phyloP scores from a whole-genome alignment of 148 eudicot species.

The Cornus florida region DNA sequence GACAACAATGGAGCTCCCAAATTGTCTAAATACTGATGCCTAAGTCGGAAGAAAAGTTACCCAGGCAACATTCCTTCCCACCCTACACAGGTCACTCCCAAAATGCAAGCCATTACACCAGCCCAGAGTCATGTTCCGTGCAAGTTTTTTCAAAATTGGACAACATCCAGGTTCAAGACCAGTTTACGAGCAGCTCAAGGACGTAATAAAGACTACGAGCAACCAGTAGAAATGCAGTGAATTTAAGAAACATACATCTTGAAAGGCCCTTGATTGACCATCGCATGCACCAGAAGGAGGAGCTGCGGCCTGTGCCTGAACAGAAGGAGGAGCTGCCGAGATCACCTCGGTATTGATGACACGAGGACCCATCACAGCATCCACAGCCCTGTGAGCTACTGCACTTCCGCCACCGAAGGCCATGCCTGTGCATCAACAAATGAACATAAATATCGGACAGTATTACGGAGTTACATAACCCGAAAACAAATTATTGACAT shows the following conservation, averaged over 20 bases:
- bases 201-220: too few species aligned
- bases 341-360: slow-evolving; percentile 12
- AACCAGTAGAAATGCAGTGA: not conserved
- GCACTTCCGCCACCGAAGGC: slow-evolving; percentile 28
- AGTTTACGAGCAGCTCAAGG: not conserved
- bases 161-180: not conserved
- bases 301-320: not conserved
- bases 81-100: too few species aligned
- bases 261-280: slow-evolving; percentile 23
- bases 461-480: not conserved
- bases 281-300: slow-evolving; percentile 12
- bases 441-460: not conserved
- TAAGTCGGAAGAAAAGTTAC: too few species aligned
- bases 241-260: slow-evolving; percentile 25
- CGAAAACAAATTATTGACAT: not conserved
- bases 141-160: not conserved
- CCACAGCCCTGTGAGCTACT: slow-evolving; percentile 21
- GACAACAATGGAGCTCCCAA: too few species aligned
- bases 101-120: too few species aligned
- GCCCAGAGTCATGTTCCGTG: not conserved
- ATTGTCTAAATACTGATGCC: too few species aligned
- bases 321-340: slow-evolving; percentile 8
- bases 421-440: slow-evolving; percentile 19
- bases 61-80: too few species aligned
- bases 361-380: slow-evolving; percentile 24